These are phyloP conservation scores for Lactarius hatsudake DNA, from an alignment of 768 basidiomycete species.

Conservation along the genomic window DNA sequence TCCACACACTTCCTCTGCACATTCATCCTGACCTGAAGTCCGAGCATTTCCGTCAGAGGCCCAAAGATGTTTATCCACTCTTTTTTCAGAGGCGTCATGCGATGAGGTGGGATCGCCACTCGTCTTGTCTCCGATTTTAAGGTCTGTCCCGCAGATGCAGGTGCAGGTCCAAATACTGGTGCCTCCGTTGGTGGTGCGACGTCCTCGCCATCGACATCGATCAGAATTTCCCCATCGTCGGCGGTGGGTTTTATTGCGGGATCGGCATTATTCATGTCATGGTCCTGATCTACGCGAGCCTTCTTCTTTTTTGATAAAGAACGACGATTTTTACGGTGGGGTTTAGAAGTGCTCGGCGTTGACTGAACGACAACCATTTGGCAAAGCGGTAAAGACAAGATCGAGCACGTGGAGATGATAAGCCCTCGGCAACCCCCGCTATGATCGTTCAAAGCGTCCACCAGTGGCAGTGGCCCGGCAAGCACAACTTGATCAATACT, in stretches of 20 bases:
- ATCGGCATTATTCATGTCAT: background rate
- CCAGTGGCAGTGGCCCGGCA: too few relatives aligned
- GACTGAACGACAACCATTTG: conserved; percentile 45
- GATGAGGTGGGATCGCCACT: conserved; percentile 91
- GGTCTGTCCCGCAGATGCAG: conserved; percentile 48
- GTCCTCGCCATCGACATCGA: conserved; percentile 49
- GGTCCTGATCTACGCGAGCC: conserved; percentile 22
- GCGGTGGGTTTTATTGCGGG: conserved; percentile 28
- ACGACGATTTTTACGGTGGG: conserved; percentile 40
- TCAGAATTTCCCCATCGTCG: conserved; percentile 69
- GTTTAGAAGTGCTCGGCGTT: conserved; percentile 32
- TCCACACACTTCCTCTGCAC: conserved; percentile 86
- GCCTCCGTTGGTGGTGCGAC: conserved; percentile 47
- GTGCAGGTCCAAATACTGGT: conserved; percentile 68
- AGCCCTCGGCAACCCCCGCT: conserved; percentile 9
- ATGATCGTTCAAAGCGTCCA: too few relatives aligned
- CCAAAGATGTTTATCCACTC: conserved; percentile 96
- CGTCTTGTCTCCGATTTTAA: conserved; percentile 84
- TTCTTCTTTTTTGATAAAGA: conserved; percentile 48
- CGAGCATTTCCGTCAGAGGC: conserved; percentile 91
- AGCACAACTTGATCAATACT: too few relatives aligned
- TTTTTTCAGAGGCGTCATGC: conserved; percentile 95
- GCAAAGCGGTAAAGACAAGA: background rate
- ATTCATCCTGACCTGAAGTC: conserved; percentile 97
- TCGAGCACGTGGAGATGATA: background rate